Percentiles rank a stretch among this genome's conserved stretches.
Conservation (phyloP, 2,329 filamentous ascomycete genomes). For the Colletotrichum somersetense region DNA sequence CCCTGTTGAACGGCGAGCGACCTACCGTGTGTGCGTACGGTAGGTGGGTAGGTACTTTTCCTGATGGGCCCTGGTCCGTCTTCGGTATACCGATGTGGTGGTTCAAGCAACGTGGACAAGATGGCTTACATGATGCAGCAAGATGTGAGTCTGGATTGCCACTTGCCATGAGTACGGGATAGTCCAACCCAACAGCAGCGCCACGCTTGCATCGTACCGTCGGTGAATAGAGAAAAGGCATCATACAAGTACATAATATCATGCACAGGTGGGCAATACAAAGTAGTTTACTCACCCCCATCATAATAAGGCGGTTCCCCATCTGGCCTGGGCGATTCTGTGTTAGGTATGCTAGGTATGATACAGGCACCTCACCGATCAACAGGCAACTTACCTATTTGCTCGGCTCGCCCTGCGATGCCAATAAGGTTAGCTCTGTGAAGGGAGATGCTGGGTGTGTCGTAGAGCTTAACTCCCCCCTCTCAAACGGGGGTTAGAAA, state of each 20-base stretch:
- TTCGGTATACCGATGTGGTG: not conserved
- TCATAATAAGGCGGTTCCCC: not conserved
- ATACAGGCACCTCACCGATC: not conserved
- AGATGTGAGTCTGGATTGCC: not conserved
- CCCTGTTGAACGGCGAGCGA: not conserved
- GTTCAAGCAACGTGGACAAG: not conserved
- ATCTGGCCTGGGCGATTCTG: not conserved
- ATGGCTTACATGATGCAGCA: not conserved
- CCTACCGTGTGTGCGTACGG: no score
- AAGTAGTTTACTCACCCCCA: not conserved
- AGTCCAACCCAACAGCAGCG: not conserved
- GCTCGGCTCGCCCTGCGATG: not conserved
- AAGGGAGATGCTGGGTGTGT: slow-evolving; percentile 19
- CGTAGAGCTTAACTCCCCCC: slow-evolving; percentile 12
- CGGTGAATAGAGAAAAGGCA: not conserved
- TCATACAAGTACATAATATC: not conserved
- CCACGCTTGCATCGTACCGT: not conserved
- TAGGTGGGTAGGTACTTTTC: not conserved
- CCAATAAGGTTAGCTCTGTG: slow-evolving; percentile 27
- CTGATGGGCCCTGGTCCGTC: not conserved
- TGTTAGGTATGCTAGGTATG: not conserved
- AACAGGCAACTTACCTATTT: not conserved
- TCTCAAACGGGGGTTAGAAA: no score
- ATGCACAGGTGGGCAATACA: no score
- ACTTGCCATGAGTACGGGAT: not conserved